Conservation (phyloP, 2,329 filamentous ascomycete species). For the Ophiostoma australiae region DNA sequence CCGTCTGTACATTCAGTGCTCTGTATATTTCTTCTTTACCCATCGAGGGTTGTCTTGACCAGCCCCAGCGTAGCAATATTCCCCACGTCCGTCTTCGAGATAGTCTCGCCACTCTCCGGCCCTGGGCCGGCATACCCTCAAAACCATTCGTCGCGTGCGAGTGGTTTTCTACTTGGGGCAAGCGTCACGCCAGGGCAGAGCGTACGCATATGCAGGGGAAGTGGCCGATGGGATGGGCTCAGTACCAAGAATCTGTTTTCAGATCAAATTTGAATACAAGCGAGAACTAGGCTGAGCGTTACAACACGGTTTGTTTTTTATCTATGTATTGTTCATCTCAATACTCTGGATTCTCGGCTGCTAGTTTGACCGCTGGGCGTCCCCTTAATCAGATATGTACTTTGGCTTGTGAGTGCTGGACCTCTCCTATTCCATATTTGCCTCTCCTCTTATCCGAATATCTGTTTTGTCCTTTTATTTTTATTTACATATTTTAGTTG, state of each 20-base stretch:
- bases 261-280: neutral
- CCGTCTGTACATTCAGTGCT: neutral
- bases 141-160: neutral
- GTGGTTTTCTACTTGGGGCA: neutral
- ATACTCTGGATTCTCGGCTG: neutral
- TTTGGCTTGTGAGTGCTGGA: neutral
- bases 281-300: neutral
- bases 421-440: neutral
- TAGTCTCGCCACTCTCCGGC: neutral
- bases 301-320: neutral
- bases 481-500: neutral
- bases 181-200: neutral
- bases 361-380: neutral
- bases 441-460: neutral
- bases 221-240: neutral
- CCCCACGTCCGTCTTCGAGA: neutral
- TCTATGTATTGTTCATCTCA: neutral
- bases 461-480: neutral
- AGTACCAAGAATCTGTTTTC: neutral
- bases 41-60: neutral
- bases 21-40: neutral
- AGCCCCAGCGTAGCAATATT: neutral
- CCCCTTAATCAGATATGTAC: neutral
- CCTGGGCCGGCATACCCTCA: neutral
- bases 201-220: slow-evolving; percentile 7